A percentile compares a stretch with the other conserved stretches of the same genome.
Conservation (phyloP, 164 flowering plant genomes). For the Macadamia integrifolia region DNA sequence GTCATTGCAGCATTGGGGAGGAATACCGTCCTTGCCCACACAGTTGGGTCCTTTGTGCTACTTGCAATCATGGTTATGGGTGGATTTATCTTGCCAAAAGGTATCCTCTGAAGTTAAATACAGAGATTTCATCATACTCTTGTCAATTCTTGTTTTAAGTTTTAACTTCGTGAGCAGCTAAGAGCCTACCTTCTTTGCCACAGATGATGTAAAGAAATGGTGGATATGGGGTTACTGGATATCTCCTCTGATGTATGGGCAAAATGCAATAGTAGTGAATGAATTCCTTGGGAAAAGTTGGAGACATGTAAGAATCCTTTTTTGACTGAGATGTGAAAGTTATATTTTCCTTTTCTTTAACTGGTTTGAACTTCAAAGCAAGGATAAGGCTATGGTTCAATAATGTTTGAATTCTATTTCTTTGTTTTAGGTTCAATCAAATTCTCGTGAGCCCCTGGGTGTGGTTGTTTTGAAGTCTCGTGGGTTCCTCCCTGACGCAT, state of each 20-base stretch:
- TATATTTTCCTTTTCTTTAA: not conserved
- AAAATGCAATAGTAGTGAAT: constrained; percentile 42
- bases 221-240: constrained; percentile 62
- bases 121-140: too few relatives aligned
- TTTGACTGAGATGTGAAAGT: too few relatives aligned
- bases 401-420: not conserved
- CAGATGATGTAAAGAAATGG: constrained; percentile 52
- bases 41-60: constrained; percentile 39
- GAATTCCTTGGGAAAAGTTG: constrained; percentile 45
- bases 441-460: constrained; percentile 23
- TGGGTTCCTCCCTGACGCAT: constrained; percentile 20
- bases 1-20: constrained; percentile 38
- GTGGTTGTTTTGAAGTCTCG: constrained; percentile 21
- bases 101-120: constrained; percentile 15
- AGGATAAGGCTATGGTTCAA: not conserved
- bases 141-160: too few relatives aligned
- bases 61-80: constrained; percentile 35
- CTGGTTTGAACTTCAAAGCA: not conserved
- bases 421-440: constrained; percentile 12
- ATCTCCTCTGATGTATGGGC: constrained; percentile 52
- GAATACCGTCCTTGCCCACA: constrained; percentile 44
- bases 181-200: too few relatives aligned
- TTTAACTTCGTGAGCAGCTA: too few relatives aligned
- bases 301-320: constrained; percentile 29
- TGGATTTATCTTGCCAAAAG: constrained; percentile 44